phyloP scores from a whole-genome alignment of 2,329 filamentous ascomycete species.

The Fusarium ambrosium region DNA sequence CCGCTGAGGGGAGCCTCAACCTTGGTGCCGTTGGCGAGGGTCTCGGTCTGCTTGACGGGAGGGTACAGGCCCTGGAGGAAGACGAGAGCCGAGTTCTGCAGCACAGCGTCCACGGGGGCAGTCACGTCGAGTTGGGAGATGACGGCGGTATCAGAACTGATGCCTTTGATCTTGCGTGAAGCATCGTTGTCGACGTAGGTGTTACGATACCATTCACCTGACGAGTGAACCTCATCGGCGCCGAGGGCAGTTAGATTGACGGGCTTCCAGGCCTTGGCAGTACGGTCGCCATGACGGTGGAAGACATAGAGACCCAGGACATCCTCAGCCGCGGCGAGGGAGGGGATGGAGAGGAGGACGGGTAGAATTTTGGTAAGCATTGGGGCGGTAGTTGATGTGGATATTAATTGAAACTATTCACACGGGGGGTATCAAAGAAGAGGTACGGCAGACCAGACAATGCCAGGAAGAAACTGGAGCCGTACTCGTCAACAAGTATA shows the following conservation, averaged over 20 bases:
- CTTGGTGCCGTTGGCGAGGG: conserved; percentile 77
- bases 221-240: conserved; percentile 79
- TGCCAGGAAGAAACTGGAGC: background rate
- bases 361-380: conserved; percentile 60
- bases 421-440: conserved; percentile 5
- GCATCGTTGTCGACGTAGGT: conserved; percentile 78
- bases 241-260: conserved; percentile 84
- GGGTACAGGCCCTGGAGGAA: conserved; percentile 93
- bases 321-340: conserved; percentile 68
- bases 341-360: conserved; percentile 53
- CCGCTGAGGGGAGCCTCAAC: conserved; percentile 79
- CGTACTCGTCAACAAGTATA: background rate
- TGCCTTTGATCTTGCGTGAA: conserved; percentile 71
- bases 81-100: conserved; percentile 82
- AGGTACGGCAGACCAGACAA: background rate
- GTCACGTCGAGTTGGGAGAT: conserved; percentile 79
- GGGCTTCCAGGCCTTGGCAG: conserved; percentile 79
- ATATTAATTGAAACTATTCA: conserved; percentile 22
- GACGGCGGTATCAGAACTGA: conserved; percentile 76
- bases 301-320: conserved; percentile 89
- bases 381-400: conserved; percentile 9
- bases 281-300: conserved; percentile 90
- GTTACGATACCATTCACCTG: conserved; percentile 80
- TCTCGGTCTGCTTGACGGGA: conserved; percentile 73
- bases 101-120: conserved; percentile 80